Percentiles rank a stretch among this genome's conserved stretches.
phyloP scores from a whole-genome alignment of 257 asterid species.

The Solanum acaule region DNA sequence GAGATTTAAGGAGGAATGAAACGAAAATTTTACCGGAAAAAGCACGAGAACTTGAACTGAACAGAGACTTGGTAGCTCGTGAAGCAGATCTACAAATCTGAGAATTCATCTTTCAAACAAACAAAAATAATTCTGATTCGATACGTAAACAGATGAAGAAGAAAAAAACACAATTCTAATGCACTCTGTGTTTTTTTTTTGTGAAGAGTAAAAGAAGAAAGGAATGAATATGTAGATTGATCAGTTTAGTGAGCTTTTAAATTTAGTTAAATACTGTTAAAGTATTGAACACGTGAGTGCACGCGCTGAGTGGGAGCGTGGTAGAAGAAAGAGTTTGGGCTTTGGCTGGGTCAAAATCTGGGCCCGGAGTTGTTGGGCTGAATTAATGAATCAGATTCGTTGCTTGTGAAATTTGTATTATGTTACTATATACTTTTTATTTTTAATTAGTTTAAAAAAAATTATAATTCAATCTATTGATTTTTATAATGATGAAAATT shows the following conservation, averaged over 20 bases:
- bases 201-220: background rate
- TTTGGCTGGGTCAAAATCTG: background rate
- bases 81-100: conserved; percentile 69
- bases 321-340: background rate
- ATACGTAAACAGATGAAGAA: background rate
- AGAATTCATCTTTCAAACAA: conserved; percentile 50
- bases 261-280: background rate
- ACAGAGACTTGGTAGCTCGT: conserved; percentile 43
- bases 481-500: background rate
- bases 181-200: background rate
- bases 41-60: conserved; percentile 53
- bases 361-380: background rate
- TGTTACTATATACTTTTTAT: background rate
- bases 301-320: background rate
- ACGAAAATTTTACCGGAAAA: conserved; percentile 42
- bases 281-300: background rate
- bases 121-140: background rate
- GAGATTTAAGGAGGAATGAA: background rate
- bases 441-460: background rate
- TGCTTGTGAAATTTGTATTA: background rate
- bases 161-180: background rate
- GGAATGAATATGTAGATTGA: background rate
- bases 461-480: background rate
- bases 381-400: background rate
- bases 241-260: background rate